Percentiles rank a stretch among this genome's conserved stretches.
phyloP scores from a whole-genome alignment of 1,284 basidiomycete genomes.

The Microstroma glucosiphilum region DNA sequence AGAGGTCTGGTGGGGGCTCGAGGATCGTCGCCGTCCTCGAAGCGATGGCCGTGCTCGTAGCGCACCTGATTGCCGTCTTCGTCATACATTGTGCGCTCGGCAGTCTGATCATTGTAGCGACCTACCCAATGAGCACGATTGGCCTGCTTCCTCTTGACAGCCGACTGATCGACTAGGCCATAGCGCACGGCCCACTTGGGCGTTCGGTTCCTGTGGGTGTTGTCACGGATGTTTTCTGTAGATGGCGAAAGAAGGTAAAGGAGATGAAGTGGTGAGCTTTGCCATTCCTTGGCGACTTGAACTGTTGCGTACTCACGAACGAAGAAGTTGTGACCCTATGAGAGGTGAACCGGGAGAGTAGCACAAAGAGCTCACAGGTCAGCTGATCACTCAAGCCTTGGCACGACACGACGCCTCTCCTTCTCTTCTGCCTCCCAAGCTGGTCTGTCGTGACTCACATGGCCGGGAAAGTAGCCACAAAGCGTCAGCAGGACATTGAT shows the following conservation, averaged over 20 bases:
- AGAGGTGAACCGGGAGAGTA: neutral
- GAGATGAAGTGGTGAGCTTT: neutral
- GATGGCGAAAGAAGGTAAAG: slow-evolving; percentile 20
- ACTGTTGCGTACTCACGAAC: neutral
- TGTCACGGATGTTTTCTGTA: slow-evolving; percentile 33
- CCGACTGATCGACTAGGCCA: slow-evolving; percentile 31
- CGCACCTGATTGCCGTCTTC: slow-evolving; percentile 25
- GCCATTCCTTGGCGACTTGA: neutral
- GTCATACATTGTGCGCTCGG: slow-evolving; percentile 26
- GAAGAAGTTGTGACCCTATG: slow-evolving; percentile 16
- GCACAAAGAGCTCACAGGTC: neutral
- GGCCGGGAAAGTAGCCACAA: slow-evolving; percentile 60
- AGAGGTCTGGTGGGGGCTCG: neutral
- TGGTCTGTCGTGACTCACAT: slow-evolving; percentile 51
- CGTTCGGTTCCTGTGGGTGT: slow-evolving; percentile 30
- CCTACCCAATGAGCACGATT: slow-evolving; percentile 32
- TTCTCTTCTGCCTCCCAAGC: neutral
- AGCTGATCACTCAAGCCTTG: neutral
- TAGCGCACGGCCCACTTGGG: slow-evolving; percentile 39
- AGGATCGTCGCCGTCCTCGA: slow-evolving; percentile 15
- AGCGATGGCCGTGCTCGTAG: slow-evolving; percentile 15
- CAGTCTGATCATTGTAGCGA: slow-evolving; percentile 24
- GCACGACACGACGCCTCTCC: neutral
- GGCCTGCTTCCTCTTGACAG: slow-evolving; percentile 15
- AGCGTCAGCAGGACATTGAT: slow-evolving; percentile 82